These are phyloP conservation scores for Zoysia matrella DNA, from an alignment of 202 grass and related monocot genomes.

Conservation along the genomic window DNA sequence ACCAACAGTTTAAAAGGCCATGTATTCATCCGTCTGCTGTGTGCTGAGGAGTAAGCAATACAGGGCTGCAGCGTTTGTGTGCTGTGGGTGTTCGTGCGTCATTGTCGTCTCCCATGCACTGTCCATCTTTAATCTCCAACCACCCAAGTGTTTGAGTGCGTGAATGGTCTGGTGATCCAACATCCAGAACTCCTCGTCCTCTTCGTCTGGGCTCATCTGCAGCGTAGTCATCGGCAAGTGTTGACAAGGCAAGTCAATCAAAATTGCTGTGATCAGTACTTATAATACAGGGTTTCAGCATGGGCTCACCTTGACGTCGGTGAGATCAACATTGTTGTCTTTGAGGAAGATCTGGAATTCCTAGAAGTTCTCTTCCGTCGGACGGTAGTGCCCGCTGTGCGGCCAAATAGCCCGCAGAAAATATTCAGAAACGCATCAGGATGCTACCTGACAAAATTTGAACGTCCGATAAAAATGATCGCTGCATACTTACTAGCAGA, in stretches of 20 bases:
- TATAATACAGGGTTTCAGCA: neutral
- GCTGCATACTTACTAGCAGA: neutral
- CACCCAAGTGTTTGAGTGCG: neutral
- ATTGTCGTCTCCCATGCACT: no score
- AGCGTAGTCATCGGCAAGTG: neutral
- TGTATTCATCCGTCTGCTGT: no score
- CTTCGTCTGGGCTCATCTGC: no score
- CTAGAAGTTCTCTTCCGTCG: conserved; percentile 88
- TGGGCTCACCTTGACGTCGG: neutral
- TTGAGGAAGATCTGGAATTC: conserved; percentile 90
- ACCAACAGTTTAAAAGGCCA: no score
- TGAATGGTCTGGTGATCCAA: no score
- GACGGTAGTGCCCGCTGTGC: neutral
- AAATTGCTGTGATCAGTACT: neutral
- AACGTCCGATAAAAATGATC: neutral
- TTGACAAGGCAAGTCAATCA: neutral
- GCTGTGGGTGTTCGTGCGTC: no score
- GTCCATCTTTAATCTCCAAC: neutral
- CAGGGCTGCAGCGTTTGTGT: no score
- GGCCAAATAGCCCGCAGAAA: neutral
- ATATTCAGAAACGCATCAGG: conserved; percentile 11
- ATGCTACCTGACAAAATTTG: neutral
- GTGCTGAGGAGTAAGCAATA: no score
- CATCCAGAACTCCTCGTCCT: no score
- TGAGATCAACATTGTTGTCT: conserved; percentile 79